These are phyloP conservation scores for Paracoccidioides brasiliensis DNA, from an alignment of 2,329 filamentous ascomycete genomes.

Conservation along the genomic window DNA sequence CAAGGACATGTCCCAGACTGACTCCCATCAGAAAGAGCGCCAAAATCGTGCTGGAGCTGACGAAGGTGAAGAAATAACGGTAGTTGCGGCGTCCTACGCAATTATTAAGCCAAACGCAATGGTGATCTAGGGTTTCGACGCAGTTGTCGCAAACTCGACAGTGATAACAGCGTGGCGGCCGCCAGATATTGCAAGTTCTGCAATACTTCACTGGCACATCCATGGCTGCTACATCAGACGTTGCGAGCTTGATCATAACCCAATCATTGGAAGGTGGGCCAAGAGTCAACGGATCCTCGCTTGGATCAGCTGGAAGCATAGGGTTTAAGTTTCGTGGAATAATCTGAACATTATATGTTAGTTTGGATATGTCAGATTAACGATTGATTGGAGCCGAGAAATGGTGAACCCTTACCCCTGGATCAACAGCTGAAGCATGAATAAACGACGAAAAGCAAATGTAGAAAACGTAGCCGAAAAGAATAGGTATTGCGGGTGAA, in stretches of 20 bases:
- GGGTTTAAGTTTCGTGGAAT: constrained; percentile 82
- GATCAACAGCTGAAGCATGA: constrained; percentile 83
- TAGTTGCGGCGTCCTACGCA: constrained; percentile 96
- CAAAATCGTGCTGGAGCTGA: constrained; percentile 65
- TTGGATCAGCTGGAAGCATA: constrained; percentile 61
- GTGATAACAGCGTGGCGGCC: constrained; percentile 87
- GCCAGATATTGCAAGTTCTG: constrained; percentile 95
- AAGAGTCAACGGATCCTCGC: constrained; percentile 67
- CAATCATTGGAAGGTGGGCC: constrained; percentile 85
- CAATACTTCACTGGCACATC: constrained; percentile 98
- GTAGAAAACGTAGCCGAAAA: constrained; percentile 85
- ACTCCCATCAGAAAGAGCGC: constrained; percentile 62
- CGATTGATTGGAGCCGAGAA: not conserved
- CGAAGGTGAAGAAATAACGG: constrained; percentile 91
- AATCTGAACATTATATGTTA: constrained; percentile 46
- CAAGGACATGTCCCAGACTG: constrained; percentile 65
- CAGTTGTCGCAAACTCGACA: constrained; percentile 96
- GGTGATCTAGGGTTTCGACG: constrained; percentile 92
- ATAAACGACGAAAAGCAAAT: constrained; percentile 87
- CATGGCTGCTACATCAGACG: constrained; percentile 69
- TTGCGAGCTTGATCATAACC: constrained; percentile 76
- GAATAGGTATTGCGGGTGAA: constrained; percentile 75
- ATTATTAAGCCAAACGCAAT: constrained; percentile 98
- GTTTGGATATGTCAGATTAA: not conserved
- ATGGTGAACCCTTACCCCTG: constrained; percentile 54